Conservation (phyloP, 495 filamentous ascomycete genomes). For the Penicillium turbatum region DNA sequence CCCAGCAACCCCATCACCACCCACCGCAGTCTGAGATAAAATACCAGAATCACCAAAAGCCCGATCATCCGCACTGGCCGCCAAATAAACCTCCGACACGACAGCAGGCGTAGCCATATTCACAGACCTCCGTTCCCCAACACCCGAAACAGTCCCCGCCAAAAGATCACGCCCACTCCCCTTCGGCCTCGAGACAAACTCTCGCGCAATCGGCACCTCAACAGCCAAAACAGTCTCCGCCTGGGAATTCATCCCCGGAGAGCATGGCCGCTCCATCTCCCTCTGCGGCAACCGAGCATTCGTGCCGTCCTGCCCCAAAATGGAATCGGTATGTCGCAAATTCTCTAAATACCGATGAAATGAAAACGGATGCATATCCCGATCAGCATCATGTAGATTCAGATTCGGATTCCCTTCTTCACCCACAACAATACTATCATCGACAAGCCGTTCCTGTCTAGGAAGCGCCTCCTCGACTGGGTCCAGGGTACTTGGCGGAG, state of each 20-base stretch:
- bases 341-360: conserved; percentile 35
- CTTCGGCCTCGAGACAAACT: conserved; percentile 32
- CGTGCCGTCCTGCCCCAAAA: conserved; percentile 11
- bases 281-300: conserved; percentile 5
- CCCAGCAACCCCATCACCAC: neutral
- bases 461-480: conserved; percentile 42
- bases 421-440: conserved; percentile 35
- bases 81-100: conserved; percentile 39
- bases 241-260: conserved; percentile 2
- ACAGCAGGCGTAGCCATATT: conserved; percentile 36
- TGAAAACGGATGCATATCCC: conserved; percentile 29
- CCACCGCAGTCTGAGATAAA: neutral
- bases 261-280: conserved; percentile 11
- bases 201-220: conserved; percentile 23
- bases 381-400: conserved; percentile 15
- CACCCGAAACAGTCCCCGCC: conserved; percentile 12
- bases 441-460: conserved; percentile 29
- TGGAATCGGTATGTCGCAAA: conserved; percentile 19
- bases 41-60: neutral
- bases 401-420: conserved; percentile 26
- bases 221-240: neutral
- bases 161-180: conserved; percentile 30
- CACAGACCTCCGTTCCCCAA: conserved; percentile 7
- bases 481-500: conserved; percentile 32
- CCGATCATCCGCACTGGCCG: conserved; percentile 31